These are phyloP conservation scores for Pyricularia grisea DNA, from an alignment of 2,329 filamentous ascomycete species.

Conservation along the genomic window DNA sequence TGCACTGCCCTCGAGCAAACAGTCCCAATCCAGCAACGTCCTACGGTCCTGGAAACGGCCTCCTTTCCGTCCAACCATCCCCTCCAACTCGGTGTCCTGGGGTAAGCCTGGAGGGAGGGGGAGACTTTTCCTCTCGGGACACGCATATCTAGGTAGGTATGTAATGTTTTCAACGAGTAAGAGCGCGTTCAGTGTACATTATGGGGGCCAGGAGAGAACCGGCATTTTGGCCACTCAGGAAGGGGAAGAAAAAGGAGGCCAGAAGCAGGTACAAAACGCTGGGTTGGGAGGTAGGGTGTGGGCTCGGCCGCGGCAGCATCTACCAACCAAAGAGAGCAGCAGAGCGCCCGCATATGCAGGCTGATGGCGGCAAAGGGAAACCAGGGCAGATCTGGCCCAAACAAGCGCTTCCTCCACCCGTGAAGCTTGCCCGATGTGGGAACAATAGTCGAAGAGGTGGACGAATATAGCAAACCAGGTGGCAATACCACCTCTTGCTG, in stretches of 20 bases:
- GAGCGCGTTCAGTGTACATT: background rate
- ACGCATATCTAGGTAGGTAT: background rate
- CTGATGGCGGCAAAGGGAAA: background rate
- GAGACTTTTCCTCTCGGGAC: background rate
- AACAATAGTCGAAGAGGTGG: background rate
- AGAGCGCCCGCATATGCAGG: background rate
- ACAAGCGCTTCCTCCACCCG: background rate
- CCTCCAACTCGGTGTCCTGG: background rate
- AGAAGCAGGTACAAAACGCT: background rate
- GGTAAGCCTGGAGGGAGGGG: background rate
- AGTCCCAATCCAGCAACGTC: background rate
- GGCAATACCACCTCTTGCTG: background rate
- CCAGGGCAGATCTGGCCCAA: background rate
- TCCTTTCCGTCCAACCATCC: background rate
- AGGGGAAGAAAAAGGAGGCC: background rate
- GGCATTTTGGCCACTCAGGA: background rate
- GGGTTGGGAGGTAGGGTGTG: background rate
- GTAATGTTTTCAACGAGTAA: background rate
- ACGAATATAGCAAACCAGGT: background rate
- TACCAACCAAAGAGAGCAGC: background rate
- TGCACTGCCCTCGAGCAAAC: background rate
- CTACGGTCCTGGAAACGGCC: background rate
- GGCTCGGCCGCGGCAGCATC: background rate
- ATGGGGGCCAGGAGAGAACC: background rate
- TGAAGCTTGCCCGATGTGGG: background rate